Evolutionary conservation across 2,329 filamentous ascomycete species (phyloP).

Genomic region (Neurospora crassa): DNA sequence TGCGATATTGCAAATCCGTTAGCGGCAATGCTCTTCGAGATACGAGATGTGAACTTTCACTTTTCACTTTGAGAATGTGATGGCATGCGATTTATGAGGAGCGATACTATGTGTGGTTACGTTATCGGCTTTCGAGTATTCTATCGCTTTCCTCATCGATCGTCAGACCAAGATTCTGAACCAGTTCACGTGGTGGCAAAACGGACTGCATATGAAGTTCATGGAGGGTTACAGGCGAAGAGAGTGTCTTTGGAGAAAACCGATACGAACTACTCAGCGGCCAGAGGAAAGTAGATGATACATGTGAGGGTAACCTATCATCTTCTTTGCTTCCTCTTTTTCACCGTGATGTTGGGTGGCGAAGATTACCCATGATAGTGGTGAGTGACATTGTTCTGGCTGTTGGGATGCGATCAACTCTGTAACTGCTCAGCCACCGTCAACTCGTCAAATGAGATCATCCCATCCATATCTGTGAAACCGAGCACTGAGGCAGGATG

Average conservation of each 20-base stretch:
- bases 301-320: not conserved
- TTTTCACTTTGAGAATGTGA: not conserved
- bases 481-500: not conserved
- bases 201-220: not conserved
- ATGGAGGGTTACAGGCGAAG: not conserved
- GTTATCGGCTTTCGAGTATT: not conserved
- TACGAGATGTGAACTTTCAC: not conserved
- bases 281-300: not conserved
- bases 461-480: not conserved
- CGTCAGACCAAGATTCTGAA: not conserved
- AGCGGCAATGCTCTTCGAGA: not conserved
- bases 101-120: not conserved
- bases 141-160: not conserved
- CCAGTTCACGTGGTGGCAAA: not conserved
- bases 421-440: not conserved
- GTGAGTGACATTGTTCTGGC: not conserved
- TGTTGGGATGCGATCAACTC: not conserved
- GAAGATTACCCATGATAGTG: not conserved
- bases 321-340: not conserved
- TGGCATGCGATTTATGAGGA: not conserved
- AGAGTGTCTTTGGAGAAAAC: not conserved
- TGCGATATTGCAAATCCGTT: not conserved
- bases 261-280: not conserved
- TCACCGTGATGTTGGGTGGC: not conserved
- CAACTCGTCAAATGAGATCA: not conserved